These are phyloP conservation scores for Sporothrix humicola DNA, from an alignment of 2,329 filamentous ascomycete species.

Conservation along the genomic window DNA sequence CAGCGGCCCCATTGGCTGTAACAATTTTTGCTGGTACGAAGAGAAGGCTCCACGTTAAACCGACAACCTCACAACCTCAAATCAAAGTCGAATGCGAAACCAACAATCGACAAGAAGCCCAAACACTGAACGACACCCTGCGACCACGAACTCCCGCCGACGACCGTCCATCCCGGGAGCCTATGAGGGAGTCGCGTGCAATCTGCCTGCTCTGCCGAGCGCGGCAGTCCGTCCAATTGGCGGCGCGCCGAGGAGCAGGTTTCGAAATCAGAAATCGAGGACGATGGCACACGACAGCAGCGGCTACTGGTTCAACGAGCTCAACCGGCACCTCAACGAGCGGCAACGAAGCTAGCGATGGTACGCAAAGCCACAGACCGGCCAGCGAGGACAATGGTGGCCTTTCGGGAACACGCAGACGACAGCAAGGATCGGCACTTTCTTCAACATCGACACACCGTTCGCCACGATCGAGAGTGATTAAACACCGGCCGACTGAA, in stretches of 20 bases:
- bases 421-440: background rate
- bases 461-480: background rate
- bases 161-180: background rate
- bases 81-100: background rate
- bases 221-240: slow-evolving; percentile 28
- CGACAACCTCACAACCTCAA: slow-evolving; percentile 12
- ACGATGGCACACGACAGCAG: slow-evolving; percentile 31
- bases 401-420: background rate
- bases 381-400: too few species aligned
- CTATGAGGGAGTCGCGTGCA: slow-evolving; percentile 38
- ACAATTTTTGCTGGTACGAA: background rate
- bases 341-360: too few species aligned
- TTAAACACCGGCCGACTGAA: slow-evolving; percentile 19
- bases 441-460: background rate
- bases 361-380: background rate
- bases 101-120: background rate
- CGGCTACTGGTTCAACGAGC: background rate
- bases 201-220: slow-evolving; percentile 38
- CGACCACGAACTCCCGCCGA: background rate
- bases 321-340: background rate
- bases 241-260: slow-evolving; percentile 9
- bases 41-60: background rate
- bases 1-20: slow-evolving; percentile 28
- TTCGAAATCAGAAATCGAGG: slow-evolving; percentile 11
- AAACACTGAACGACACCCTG: background rate